These are phyloP conservation scores for Capsaspora owczarzaki DNA, from an alignment of 78 protist genomes.

Conservation along the genomic window DNA sequence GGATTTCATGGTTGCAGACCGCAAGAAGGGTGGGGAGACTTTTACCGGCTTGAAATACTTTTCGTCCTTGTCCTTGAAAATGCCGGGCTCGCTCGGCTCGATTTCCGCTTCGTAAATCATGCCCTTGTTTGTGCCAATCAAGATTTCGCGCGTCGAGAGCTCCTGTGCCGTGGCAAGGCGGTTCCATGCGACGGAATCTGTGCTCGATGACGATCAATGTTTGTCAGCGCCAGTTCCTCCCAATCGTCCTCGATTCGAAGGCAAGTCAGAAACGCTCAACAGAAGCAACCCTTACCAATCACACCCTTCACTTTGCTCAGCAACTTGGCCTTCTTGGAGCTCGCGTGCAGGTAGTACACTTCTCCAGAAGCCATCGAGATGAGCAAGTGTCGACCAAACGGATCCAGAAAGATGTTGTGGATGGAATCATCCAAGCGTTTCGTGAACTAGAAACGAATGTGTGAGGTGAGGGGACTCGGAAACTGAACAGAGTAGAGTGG, in stretches of 20 bases:
- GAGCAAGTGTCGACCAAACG: slow-evolving; percentile 58
- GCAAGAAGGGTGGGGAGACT: neutral
- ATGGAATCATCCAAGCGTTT: neutral
- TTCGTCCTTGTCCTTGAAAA: neutral
- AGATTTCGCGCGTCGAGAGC: slow-evolving; percentile 20
- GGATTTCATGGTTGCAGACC: neutral
- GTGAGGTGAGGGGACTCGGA: neutral
- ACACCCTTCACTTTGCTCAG: slow-evolving; percentile 19
- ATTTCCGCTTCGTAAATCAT: slow-evolving; percentile 45
- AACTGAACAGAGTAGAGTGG: too few species aligned
- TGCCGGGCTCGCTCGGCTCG: slow-evolving; percentile 29
- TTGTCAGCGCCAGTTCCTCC: neutral
- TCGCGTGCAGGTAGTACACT: slow-evolving; percentile 39
- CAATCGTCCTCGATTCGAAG: neutral
- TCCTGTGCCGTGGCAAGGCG: neutral
- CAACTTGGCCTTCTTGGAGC: slow-evolving; percentile 34
- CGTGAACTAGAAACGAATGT: neutral
- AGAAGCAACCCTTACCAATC: too few species aligned
- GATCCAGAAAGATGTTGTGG: slow-evolving; percentile 50
- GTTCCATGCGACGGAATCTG: slow-evolving; percentile 65
- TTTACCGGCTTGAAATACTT: slow-evolving; percentile 14
- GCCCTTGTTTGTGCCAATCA: slow-evolving; percentile 61
- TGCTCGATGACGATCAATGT: slow-evolving; percentile 40
- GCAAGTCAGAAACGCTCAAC: too few species aligned
- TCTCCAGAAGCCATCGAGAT: slow-evolving; percentile 47